Base-by-base conservation (phyloP, 345 rosid genomes). In the Hibiscus trionum region DNA sequence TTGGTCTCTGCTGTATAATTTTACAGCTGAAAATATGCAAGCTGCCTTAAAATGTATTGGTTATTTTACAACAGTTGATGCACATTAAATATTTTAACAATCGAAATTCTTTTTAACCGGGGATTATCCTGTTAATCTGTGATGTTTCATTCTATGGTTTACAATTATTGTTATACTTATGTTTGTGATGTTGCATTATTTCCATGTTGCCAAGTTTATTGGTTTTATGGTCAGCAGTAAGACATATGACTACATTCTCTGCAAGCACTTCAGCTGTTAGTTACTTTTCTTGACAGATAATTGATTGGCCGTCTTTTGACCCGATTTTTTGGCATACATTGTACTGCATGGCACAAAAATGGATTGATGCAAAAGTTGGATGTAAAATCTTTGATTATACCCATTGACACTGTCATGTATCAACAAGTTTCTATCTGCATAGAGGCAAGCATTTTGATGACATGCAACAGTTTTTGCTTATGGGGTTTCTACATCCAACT, bases 41-140 rank as follows among this genome's bases (percentile, higher is more conserved):
- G 81, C 77, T 83, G 75, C 70, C 71, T 77, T 77, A 82, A 81
- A 81, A 78, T 88, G 93, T 88, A 90, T 84, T 78, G 81, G 78
- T 79, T 80, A 83, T 85, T 77, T 78, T 73, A 81, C 80, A 81
- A 83, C 85, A 83, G 79, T 82, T 87, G 80, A 84, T 83, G 77
- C 96, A 86, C 86, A 83, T 74, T 84, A 67, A 81, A 78, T 82
- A 77, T 70, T 75, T 77, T 72, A 82, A 73, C 78, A 83, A 84
- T 80, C 68, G 72, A 76, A 88, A 73, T 31, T 81, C 65, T 71
- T 78, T 74, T 77, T 53, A 64, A 56, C 59, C 63, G 62, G 79
- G 79, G 44, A 70, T 79, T 76, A 64, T 71, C 80, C 78, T 72
- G 60, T 33, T 70, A 67, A 71, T 62, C 14, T 65, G 49, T 67